Evolutionary conservation across 768 basidiomycete species (phyloP), one percentile per base, ranked within the genome.

Genomic region (Russula vinacea): DNA sequence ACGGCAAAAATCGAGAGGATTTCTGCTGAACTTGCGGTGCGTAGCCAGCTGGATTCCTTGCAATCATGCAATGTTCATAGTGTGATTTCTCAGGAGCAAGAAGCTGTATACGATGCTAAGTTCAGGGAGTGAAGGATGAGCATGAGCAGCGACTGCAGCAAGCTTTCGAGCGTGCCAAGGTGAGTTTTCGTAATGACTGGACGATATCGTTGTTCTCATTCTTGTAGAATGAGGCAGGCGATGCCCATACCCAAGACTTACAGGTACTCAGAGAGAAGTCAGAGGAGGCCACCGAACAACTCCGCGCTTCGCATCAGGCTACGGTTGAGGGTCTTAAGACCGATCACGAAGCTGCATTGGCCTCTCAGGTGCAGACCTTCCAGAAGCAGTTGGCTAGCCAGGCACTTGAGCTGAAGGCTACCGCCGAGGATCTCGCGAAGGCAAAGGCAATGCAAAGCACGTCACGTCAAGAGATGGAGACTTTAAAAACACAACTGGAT

Each of bases 131-230:
- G 45, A 85, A 86, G 69, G 80, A 77, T 19, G 87, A 91, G 68
- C 87, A 90, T 65, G 78, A 79, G 16, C 75, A 76, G 56, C 78
- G 84, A 49, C 75, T 92, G 19, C 77, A 85, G 66, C 84, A 89
- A 62, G 88, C 86, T 4, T 91, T 92, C 72, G 83, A 88, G 64
- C 84, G 83, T 52, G 90, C 90, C 19, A 92, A 92, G 83, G 92
- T 86, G 67, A 55, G 77, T 73, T 32, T 47, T 24, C 22, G 26
- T 58, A 4, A 29, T 29, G 35, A 55, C 19, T 24, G 37, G n/a
- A 1, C 22, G 4, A 3, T 14, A 55, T 26, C 4, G 50, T 40
- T 17, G 14, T 44, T 60, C 69, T 62, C 69, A 72, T 42, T 68
- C 39, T 44, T 50, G 3, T 39, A 92, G 90, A 78, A 77, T 44